Evolutionary conservation across 2,329 filamentous ascomycete species (phyloP), one percentile per base, ranked within the genome.

Genomic region (Xylaria sp.): DNA sequence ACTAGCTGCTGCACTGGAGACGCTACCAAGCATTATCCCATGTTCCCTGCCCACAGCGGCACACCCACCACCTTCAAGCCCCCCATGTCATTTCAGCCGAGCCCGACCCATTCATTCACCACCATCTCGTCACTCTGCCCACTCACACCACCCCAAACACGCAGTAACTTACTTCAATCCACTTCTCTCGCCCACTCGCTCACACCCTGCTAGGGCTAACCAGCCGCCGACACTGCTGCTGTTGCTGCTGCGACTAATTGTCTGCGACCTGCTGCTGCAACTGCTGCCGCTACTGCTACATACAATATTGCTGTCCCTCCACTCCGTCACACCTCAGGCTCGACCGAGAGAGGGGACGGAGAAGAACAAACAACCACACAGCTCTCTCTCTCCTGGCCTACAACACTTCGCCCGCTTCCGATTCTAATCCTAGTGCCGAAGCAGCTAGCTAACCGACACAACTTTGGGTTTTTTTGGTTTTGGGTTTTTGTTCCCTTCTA

Each of bases 291-390:
- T 56, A 7, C 28, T 23, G 9, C 17, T 38, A 6, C 33, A 62
- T 59, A 38, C 60, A 28, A 28, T 28, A 28, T 57, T 59, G 58
- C 48, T 48, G 63, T 44, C 54, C 40, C 59, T 59, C 49, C 58
- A 48, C 65, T 51, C 40, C 70, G 59, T 71, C 70, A 70, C 68
- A 72, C 65, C 65, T 72, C 69, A 69, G 54, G 59, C 63, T 72
- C 71, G 67, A 71, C 66, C 71, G 67, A 69, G 68, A 69, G 68
- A 71, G 69, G 62, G 66, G 69, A 69, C 61, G 54, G 69, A 67
- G 44, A 67, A 63, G 31, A 67, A 60, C 61, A 63, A 28, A 28
- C 67, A 9, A 33, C 67, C 66, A 65, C 64, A 48, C 46, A 33
- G 20, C 54, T 59, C 60, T 66, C 48, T 66, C 48, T 57, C 53